A percentile compares a stretch with the other conserved stretches of the same genome.
Evolutionary conservation across 2,329 filamentous ascomycete genomes (phyloP).

Genomic region (Fusarium sulawesiense): DNA sequence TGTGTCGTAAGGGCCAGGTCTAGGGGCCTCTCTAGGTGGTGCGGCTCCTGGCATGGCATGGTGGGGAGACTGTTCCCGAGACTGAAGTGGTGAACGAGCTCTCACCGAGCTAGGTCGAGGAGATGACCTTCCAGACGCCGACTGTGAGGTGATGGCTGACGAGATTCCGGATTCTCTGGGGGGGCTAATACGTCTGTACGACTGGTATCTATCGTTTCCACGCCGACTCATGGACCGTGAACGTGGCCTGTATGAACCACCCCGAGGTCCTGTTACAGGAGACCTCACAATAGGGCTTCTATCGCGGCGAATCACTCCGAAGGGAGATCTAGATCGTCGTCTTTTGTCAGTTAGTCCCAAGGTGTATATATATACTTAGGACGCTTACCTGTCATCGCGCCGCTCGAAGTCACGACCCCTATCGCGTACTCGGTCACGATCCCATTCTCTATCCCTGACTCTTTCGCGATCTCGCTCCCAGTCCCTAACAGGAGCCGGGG

Average conservation of each 20-base stretch:
- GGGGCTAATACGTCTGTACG: conserved; percentile 61
- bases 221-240: conserved; percentile 64
- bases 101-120: conserved; percentile 62
- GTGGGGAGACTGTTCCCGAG: conserved; percentile 56
- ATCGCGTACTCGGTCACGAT: conserved; percentile 48
- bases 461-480: conserved; percentile 51
- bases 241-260: conserved; percentile 63
- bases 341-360: conserved; percentile 49
- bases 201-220: conserved; percentile 57
- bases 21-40: conserved; percentile 47
- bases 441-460: conserved; percentile 48
- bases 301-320: conserved; percentile 52
- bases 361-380: not conserved
- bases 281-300: conserved; percentile 49
- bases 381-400: conserved; percentile 56
- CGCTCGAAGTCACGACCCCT: conserved; percentile 53
- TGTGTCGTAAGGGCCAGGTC: conserved; percentile 45
- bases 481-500: conserved; percentile 53
- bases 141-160: conserved; percentile 63
- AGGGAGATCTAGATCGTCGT: conserved; percentile 67
- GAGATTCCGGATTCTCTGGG: conserved; percentile 62
- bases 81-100: conserved; percentile 58
- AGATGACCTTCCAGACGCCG: conserved; percentile 63
- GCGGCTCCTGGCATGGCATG: conserved; percentile 40
- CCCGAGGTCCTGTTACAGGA: conserved; percentile 48